A percentile compares a stretch with the other conserved stretches of the same genome.
phyloP scores from a whole-genome alignment of 768 basidiomycete species.

The Boletus rubropictus region DNA sequence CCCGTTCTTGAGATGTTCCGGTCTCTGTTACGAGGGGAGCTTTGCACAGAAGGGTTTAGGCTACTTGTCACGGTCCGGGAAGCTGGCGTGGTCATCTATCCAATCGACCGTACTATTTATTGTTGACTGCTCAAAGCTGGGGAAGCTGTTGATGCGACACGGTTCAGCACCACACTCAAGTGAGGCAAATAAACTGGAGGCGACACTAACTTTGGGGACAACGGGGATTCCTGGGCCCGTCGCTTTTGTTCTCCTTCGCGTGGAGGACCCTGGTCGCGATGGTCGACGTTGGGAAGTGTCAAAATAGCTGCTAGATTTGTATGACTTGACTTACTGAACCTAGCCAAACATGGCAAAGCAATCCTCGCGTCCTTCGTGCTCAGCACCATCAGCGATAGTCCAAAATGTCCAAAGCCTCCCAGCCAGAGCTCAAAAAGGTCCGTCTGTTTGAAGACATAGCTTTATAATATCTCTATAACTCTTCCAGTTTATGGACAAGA shows the following conservation, averaged over 20 bases:
- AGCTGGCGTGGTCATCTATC: slow-evolving; percentile 42
- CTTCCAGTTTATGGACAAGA: slow-evolving; percentile 96
- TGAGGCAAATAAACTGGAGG: neutral
- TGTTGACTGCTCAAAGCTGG: slow-evolving; percentile 1
- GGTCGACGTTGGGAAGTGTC: neutral
- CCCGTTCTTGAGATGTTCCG: slow-evolving; percentile 38
- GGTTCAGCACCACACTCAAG: slow-evolving; percentile 11
- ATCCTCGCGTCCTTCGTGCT: neutral
- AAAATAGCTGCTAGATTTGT: neutral
- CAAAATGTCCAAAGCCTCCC: slow-evolving; percentile 87
- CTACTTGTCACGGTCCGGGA: slow-evolving; percentile 25
- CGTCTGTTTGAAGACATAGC: neutral
- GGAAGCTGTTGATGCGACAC: slow-evolving; percentile 6
- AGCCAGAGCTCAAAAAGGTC: slow-evolving; percentile 99
- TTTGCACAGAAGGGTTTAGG: slow-evolving; percentile 25
- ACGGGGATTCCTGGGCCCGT: neutral
- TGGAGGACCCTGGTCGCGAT: neutral
- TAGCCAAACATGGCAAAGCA: slow-evolving; percentile 33
- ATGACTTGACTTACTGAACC: neutral
- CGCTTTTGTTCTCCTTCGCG: neutral
- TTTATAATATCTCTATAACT: neutral
- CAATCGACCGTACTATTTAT: neutral
- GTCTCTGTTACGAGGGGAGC: slow-evolving; percentile 33
- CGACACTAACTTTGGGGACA: slow-evolving; percentile 13
- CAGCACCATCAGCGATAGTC: neutral